Percentiles rank a stretch among this genome's conserved stretches.
These are phyloP conservation scores for Botrytis squamosa DNA, from an alignment of 2,329 filamentous ascomycete genomes.

Conservation along the genomic window DNA sequence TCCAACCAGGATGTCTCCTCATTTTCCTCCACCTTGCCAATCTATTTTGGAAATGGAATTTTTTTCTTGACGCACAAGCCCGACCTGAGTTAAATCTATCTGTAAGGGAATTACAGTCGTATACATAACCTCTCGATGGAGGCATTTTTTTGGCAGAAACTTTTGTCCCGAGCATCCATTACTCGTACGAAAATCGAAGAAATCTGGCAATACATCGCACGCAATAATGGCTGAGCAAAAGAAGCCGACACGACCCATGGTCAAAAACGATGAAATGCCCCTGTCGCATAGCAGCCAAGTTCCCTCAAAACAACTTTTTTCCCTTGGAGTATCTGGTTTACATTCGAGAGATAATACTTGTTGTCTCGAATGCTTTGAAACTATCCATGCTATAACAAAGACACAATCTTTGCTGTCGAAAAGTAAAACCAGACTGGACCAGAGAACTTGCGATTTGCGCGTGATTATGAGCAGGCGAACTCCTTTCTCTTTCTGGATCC, in stretches of 20 bases:
- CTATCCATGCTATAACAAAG: neutral
- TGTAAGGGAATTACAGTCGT: neutral
- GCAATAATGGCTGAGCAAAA: neutral
- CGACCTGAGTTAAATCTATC: neutral
- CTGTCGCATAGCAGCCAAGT: neutral
- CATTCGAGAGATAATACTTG: neutral
- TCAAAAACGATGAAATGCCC: neutral
- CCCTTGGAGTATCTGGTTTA: neutral
- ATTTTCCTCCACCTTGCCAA: neutral
- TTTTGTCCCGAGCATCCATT: neutral
- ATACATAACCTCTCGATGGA: neutral
- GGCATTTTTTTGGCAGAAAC: neutral
- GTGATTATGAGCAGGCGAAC: too few species aligned
- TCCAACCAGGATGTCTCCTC: neutral
- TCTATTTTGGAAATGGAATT: neutral
- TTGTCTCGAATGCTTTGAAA: neutral
- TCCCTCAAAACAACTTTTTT: neutral
- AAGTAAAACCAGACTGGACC: neutral
- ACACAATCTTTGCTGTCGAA: neutral
- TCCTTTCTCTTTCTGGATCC: constrained; percentile 73
- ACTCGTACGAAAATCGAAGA: neutral
- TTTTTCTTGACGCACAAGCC: neutral
- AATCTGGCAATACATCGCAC: neutral
- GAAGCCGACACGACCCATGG: neutral
- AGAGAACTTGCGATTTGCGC: neutral